Conservation (phyloP, 805 yeast species). For the Helenozyma rhizophorensis region DNA sequence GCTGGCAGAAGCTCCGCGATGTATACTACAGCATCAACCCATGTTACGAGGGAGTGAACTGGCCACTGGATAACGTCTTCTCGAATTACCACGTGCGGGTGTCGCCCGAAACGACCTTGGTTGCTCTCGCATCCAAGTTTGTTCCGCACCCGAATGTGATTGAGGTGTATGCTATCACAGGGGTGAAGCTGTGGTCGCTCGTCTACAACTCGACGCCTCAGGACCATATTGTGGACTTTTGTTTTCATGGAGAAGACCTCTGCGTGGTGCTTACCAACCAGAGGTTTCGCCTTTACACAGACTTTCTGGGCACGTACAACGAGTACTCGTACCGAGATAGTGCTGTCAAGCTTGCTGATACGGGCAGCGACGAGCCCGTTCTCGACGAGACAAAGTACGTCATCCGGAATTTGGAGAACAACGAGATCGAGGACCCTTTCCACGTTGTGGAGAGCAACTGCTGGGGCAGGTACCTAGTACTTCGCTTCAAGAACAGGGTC, state of each 20-base stretch:
- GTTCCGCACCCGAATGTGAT: conserved; percentile 33
- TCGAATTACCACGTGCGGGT: conserved; percentile 42
- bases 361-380: not conserved
- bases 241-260: conserved; percentile 50
- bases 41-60: conserved; percentile 48
- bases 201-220: conserved; percentile 36
- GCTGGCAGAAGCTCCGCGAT: conserved; percentile 77
- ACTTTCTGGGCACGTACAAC: conserved; percentile 63
- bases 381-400: conserved; percentile 3
- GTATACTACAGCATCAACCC: conserved; percentile 62
- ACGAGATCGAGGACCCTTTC: conserved; percentile 26
- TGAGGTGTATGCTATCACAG: conserved; percentile 33
- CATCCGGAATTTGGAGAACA: conserved; percentile 32
- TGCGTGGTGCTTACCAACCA: conserved; percentile 53
- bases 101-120: conserved; percentile 50
- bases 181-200: conserved; percentile 31
- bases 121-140: conserved; percentile 45
- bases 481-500: conserved; percentile 33
- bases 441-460: conserved; percentile 26
- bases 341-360: conserved; percentile 6
- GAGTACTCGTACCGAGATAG: conserved; percentile 37
- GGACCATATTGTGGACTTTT: conserved; percentile 51
- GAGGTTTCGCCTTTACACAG: conserved; percentile 53
- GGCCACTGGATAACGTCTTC: conserved; percentile 41
- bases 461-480: conserved; percentile 42